Percentiles rank a stretch among this genome's conserved stretches.
Evolutionary conservation across 345 rosid genomes (phyloP).

Genomic region (Microcos paniculata): DNA sequence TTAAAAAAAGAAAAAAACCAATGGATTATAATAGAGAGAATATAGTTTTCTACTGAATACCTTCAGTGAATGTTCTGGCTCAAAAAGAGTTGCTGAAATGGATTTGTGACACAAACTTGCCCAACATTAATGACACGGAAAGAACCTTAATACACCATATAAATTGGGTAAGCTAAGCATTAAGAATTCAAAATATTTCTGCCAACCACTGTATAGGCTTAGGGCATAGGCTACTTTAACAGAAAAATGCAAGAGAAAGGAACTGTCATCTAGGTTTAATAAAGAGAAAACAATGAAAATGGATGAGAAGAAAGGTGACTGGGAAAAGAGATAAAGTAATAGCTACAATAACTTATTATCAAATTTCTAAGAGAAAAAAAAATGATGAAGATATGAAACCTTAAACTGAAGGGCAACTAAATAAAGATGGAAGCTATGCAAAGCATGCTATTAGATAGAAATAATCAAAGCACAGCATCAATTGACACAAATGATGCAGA

Average conservation of each 20-base stretch:
- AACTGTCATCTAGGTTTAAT: background rate
- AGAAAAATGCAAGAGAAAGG: conserved; percentile 1
- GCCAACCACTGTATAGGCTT: background rate
- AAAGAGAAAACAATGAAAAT: background rate
- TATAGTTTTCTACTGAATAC: background rate
- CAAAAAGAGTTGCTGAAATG: background rate
- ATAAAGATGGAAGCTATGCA: background rate
- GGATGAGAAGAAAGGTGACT: background rate
- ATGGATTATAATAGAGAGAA: background rate
- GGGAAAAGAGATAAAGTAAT: background rate
- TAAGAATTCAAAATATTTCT: background rate
- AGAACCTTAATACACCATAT: background rate
- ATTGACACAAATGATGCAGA: background rate
- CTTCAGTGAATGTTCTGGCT: background rate
- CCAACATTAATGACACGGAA: background rate
- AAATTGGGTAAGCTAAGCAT: background rate
- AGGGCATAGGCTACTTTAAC: background rate
- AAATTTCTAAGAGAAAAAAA: background rate
- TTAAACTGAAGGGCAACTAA: background rate
- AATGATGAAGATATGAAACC: background rate
- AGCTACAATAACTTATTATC: background rate
- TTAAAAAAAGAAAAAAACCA: background rate
- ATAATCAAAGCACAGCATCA: background rate
- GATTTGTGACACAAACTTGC: conserved; percentile 2
- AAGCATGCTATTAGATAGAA: background rate